Evolutionary conservation across 768 basidiomycete species (phyloP).

Genomic region (Podaxis rugospora): DNA sequence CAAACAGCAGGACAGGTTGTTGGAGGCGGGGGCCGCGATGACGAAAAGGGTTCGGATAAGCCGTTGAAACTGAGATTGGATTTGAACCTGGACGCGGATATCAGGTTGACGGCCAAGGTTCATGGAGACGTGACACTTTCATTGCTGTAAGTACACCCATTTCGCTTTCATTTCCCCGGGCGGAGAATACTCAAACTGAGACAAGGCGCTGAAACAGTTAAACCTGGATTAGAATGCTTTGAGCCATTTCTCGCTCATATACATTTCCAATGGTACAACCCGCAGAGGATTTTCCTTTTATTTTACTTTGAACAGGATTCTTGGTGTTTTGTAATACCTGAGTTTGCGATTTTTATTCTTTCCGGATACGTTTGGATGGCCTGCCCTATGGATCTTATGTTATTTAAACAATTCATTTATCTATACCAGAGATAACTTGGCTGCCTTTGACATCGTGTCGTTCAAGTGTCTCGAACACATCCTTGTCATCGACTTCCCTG

Average conservation of each 20-base stretch:
- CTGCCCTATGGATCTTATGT: no score
- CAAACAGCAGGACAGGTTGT: neutral
- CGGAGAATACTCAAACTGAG: conserved; percentile 5
- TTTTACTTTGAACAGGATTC: neutral
- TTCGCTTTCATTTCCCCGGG: neutral
- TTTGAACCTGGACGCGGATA: conserved; percentile 29
- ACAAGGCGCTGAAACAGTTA: conserved; percentile 10
- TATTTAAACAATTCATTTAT: no score
- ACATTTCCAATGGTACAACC: neutral
- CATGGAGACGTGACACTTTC: conserved; percentile 30
- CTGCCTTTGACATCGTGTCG: neutral
- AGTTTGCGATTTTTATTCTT: no score
- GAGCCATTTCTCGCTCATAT: neutral
- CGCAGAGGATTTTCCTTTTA: neutral
- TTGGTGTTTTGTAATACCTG: no score
- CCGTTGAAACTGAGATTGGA: conserved; percentile 25
- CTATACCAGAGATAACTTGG: no score
- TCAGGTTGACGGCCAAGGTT: conserved; percentile 28
- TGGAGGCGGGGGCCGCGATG: conserved; percentile 10
- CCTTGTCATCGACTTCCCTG: conserved; percentile 17
- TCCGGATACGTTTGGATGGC: no score
- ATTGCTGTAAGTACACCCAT: conserved; percentile 20
- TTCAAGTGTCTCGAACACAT: neutral
- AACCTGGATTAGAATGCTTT: neutral
- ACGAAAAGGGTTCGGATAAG: conserved; percentile 11